Evolutionary conservation across 495 filamentous ascomycete genomes (phyloP).

Genomic region (Lepidopterella palustris): DNA sequence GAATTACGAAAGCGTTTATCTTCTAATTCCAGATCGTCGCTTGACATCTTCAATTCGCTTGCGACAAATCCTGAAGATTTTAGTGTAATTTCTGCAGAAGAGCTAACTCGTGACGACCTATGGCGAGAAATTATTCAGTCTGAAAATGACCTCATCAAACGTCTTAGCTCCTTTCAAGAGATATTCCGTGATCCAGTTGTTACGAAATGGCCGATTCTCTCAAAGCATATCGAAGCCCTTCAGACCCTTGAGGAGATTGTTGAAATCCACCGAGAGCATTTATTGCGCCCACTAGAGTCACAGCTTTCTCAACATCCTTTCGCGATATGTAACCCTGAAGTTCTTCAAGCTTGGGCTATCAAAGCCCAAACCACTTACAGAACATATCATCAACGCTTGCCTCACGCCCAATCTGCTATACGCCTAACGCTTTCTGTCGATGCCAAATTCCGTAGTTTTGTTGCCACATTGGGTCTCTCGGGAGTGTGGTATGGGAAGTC

Average conservation of each 20-base stretch:
- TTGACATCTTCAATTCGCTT: constrained; percentile 10
- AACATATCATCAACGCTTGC: constrained; percentile 8
- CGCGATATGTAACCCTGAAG: constrained; percentile 1
- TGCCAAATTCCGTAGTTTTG: constrained; percentile 5
- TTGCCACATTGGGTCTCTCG: constrained; percentile 1
- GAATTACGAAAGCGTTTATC: not conserved
- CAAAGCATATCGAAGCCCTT: constrained; percentile 11
- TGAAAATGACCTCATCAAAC: constrained; percentile 11
- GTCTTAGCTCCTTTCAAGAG: constrained; percentile 1
- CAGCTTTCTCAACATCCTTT: not conserved
- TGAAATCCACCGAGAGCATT: constrained; percentile 3
- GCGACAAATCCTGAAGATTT: constrained; percentile 1
- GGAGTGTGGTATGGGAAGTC: not conserved
- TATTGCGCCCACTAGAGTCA: not conserved
- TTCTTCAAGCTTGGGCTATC: constrained; percentile 8
- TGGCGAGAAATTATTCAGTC: constrained; percentile 5
- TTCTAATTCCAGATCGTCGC: not conserved
- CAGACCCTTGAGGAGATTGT: constrained; percentile 1
- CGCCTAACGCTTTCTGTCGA: constrained; percentile 5
- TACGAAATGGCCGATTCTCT: constrained; percentile 7
- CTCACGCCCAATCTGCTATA: constrained; percentile 8
- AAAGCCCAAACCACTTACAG: constrained; percentile 6
- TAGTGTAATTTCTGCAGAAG: not conserved
- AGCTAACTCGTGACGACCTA: constrained; percentile 3
- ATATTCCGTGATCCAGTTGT: constrained; percentile 9